Base-by-base conservation (phyloP, 257 asterid species). In the Nicotiana paniculata region DNA sequence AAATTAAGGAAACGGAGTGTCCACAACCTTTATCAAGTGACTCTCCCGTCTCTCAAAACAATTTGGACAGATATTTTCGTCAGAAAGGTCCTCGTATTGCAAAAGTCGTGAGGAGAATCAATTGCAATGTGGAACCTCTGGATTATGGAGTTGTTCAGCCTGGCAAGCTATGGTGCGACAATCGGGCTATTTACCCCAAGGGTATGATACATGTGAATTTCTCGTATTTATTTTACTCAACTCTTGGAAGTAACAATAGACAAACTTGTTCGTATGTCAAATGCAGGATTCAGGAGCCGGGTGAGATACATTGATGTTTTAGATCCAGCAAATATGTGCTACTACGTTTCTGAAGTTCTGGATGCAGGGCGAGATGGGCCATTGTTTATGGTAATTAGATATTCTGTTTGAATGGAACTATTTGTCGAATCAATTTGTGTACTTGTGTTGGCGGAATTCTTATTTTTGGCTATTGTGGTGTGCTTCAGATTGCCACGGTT, bases 71-170 rank as follows among this genome's bases (percentile, higher is more conserved):
- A 82, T 91, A 85, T 84, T 88, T 82, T 85, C 97, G 98, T 81
- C 98, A 92, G 88, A 94, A 92, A 89, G 99, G 99, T 48, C 99
- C 99, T 82, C 98, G 99, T 72, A 94, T 96, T 81, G 99, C 99
- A 10, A 96, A 92, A 87, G 98, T 96, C 66, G 93, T 96, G 67
- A 89, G 98, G 89, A 91, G 98, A 81, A 91, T 96, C 80, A 92
- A 85, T 85, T 96, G 98, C 93, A 94, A 87, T 76, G 95, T 93
- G 28, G 97, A 96, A 85, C 89, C 91, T 74, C 84, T 93, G 87
- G 90, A 88, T 65, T 91, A 85, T 83, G 99, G 99, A 82, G 81
- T 64, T 74, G 90, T 96, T 64, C 85, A 84, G 66, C 84, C 85
- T 84, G 97, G 97, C 82, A 91, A 88, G 81, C 85, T 90, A 74